phyloP scores from a whole-genome alignment of 1,139 yeast genomes.

The Geotrichum phurueaensis region DNA sequence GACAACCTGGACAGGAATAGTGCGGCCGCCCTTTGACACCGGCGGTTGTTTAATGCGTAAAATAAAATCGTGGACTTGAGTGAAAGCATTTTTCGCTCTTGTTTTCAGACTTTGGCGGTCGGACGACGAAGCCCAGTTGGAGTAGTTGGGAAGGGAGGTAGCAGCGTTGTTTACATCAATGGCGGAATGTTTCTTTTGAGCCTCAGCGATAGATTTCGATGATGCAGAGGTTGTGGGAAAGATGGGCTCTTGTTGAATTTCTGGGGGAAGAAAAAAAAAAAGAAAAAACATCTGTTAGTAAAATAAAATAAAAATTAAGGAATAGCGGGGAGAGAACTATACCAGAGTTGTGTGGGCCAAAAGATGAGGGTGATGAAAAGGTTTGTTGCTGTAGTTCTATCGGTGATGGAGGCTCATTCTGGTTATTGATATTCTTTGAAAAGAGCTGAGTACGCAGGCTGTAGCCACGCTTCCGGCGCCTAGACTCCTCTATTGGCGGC shows the following conservation, averaged over 20 bases:
- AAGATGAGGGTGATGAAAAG: slow-evolving; percentile 5
- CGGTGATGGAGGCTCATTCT: slow-evolving; percentile 25
- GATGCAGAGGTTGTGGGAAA: slow-evolving; percentile 19
- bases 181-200: slow-evolving; percentile 20
- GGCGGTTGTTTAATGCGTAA: slow-evolving; percentile 44
- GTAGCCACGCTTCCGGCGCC: slow-evolving; percentile 56
- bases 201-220: slow-evolving; percentile 16
- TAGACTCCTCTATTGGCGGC: background rate
- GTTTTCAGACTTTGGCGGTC: slow-evolving; percentile 17
- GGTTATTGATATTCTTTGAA: slow-evolving; percentile 41
- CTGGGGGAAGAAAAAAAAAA: slow-evolving; percentile 16
- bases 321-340: slow-evolving; percentile 3
- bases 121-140: slow-evolving; percentile 32
- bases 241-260: slow-evolving; percentile 22
- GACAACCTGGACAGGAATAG: slow-evolving; percentile 52
- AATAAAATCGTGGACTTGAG: slow-evolving; percentile 29
- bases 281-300: slow-evolving; percentile 2
- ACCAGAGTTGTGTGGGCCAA: slow-evolving; percentile 23
- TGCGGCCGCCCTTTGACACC: slow-evolving; percentile 64
- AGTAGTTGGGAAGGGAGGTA: slow-evolving; percentile 22
- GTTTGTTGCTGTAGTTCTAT: slow-evolving; percentile 19
- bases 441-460: slow-evolving; percentile 70
- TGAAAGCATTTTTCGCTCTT: slow-evolving; percentile 13
- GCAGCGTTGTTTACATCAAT: slow-evolving; percentile 23
- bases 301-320: background rate